phyloP scores from a whole-genome alignment of 2,329 filamentous ascomycete species.

The Rosellinia necatrix region DNA sequence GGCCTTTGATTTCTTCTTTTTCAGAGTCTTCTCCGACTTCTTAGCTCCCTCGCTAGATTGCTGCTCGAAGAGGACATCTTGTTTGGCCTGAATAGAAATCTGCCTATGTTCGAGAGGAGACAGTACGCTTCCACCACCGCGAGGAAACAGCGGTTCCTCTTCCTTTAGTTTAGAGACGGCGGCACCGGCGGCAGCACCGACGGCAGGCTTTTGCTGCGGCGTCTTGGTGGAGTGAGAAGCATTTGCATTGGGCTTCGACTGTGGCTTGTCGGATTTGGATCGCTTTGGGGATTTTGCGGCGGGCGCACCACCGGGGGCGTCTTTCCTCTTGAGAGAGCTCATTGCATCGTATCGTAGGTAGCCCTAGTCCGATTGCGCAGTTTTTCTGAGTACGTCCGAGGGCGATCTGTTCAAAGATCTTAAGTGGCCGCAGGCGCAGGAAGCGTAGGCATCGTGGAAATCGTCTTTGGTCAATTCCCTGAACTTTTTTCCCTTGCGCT shows the following conservation, averaged over 20 bases:
- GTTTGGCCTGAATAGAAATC: constrained; percentile 90
- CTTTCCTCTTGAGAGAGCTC: constrained; percentile 63
- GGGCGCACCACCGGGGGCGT: constrained; percentile 57
- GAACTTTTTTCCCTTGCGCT: constrained; percentile 29
- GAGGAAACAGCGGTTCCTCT: constrained; percentile 88
- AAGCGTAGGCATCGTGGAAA: constrained; percentile 13
- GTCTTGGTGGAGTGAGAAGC: constrained; percentile 33
- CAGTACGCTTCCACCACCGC: constrained; percentile 87
- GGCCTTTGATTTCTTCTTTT: constrained; percentile 61
- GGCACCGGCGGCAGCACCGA: constrained; percentile 41
- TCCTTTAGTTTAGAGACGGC: constrained; percentile 61
- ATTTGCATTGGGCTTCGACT: constrained; percentile 42
- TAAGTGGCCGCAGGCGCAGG: neutral
- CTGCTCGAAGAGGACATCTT: constrained; percentile 90
- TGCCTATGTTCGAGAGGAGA: constrained; percentile 96
- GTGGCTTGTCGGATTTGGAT: constrained; percentile 45
- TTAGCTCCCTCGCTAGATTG: constrained; percentile 59
- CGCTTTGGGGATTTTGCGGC: constrained; percentile 57
- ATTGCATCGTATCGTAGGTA: constrained; percentile 46
- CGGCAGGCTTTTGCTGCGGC: constrained; percentile 35
- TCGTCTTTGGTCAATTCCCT: constrained; percentile 3
- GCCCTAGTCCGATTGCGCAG: constrained; percentile 7
- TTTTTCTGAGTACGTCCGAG: neutral
- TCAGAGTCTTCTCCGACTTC: constrained; percentile 48
- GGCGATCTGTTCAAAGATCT: constrained; percentile 1